Percentiles rank a stretch among this genome's conserved stretches.
phyloP scores from a whole-genome alignment of 2,329 filamentous ascomycete genomes.

The Bertia moriformis region DNA sequence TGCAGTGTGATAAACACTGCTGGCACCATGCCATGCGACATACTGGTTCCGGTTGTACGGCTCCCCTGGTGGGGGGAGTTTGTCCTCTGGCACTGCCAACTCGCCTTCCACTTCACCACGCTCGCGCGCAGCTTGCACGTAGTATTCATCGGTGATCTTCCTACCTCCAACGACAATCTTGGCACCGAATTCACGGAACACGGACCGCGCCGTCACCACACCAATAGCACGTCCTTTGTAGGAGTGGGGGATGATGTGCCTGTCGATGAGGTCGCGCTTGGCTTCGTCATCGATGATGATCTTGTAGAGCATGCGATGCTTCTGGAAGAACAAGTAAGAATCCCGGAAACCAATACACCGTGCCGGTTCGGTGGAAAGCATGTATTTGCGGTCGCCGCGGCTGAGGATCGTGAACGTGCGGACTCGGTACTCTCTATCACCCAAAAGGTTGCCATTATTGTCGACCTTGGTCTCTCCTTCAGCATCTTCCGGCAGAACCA shows the following conservation, averaged over 20 bases:
- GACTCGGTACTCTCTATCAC: conserved; percentile 81
- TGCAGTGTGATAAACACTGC: conserved; percentile 81
- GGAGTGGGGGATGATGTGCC: conserved; percentile 89
- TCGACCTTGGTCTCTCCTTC: conserved; percentile 91
- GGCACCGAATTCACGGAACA: conserved; percentile 92
- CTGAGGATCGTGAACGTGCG: conserved; percentile 84
- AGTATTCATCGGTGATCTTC: conserved; percentile 78
- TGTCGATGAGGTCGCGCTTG: conserved; percentile 89
- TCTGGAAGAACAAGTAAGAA: conserved; percentile 97
- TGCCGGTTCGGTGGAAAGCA: conserved; percentile 94
- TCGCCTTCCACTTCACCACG: conserved; percentile 77
- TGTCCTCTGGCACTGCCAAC: conserved; percentile 78
- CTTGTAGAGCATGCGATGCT: conserved; percentile 90
- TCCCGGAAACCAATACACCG: conserved; percentile 94
- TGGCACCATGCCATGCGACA: conserved; percentile 95
- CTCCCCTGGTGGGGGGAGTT: conserved; percentile 58
- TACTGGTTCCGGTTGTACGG: conserved; percentile 99
- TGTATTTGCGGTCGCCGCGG: conserved; percentile 77
- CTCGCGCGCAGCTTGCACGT: conserved; percentile 58
- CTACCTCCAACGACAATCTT: conserved; percentile 85
- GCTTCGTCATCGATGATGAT: conserved; percentile 97
- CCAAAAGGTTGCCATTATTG: conserved; percentile 69
- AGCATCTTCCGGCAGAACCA: conserved; percentile 70
- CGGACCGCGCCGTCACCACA: conserved; percentile 87
- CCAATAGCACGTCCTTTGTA: conserved; percentile 98